Base-by-base conservation (phyloP, 2,329 filamentous ascomycete species). In the Penicillium concentricum region DNA sequence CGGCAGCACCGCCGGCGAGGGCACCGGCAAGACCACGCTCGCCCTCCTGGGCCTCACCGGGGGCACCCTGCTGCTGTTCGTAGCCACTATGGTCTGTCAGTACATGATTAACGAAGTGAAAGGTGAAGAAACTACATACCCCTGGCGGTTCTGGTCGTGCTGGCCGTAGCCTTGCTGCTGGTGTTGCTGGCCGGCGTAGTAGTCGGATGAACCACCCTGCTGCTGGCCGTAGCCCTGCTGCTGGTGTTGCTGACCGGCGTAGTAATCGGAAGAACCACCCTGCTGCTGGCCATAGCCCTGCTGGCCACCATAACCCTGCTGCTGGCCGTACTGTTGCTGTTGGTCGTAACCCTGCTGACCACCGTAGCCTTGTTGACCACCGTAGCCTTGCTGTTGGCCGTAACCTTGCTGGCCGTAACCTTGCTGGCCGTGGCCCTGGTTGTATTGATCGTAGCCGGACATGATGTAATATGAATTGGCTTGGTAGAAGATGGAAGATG, bases 21-120 rank as follows among this genome's bases (percentile, higher is more conserved):
- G 78, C 78, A 38, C 78, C 78, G 50, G 75, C 72, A 18, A 81
- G 68, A 58, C 78, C 78, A 63, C 78, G 76, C 55, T 80, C 78
- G 53, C 73, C 74, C 0, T 78, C 76, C 60, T 76, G 73, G 44
- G 74, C 74, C 39, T 67, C 69, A 43, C 70, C 74, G 49, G 74
- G 74, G 35, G 69, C 70, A 59, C 50, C 63, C 52, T 73, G 56
- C 42, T 65, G 57, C 44, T 64, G 61, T 32, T 69, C 64, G 38
- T 68, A 65, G 49, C 67, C 62, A 55, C 67, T 69, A 30, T 41
- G 42, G 38, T 20, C 9, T 47, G 58, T 67, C 51, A 67, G 60
- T 45, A 20, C 22, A 16, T 59, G 39, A 22, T 43, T 18, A 15
- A 35, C 16, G 18, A 12, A 30, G 15, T 18, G 28, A 30, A 24